Conservation (phyloP, 352 stramenopile genomes). For the Phytophthora ramorum region DNA sequence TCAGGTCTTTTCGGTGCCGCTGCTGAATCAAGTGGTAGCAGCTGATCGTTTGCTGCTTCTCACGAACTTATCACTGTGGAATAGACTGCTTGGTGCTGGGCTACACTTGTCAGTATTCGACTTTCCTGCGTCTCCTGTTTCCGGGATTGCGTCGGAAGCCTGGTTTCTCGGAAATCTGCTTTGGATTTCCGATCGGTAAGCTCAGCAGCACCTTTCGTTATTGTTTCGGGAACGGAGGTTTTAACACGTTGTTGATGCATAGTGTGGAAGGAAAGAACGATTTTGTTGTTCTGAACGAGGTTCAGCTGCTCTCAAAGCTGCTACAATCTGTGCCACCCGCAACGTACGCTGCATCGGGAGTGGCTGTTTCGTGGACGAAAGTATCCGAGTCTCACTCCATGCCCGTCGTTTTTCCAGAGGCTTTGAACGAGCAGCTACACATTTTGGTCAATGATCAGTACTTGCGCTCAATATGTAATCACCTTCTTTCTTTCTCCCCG, state of each 20-base stretch:
- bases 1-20: constrained; percentile 57
- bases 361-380: constrained; percentile 73
- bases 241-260: constrained; percentile 13
- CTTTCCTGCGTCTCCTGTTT: constrained; percentile 48
- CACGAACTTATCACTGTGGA: constrained; percentile 35
- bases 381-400: constrained; percentile 72
- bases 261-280: constrained; percentile 44
- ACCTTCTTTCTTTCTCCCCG: constrained; percentile 53
- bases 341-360: constrained; percentile 57
- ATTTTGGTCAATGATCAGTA: constrained; percentile 59
- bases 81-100: constrained; percentile 36
- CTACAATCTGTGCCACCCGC: constrained; percentile 56
- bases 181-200: constrained; percentile 55
- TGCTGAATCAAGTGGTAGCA: constrained; percentile 45
- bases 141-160: constrained; percentile 56
- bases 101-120: constrained; percentile 38
- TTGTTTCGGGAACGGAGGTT: neutral
- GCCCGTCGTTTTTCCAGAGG: constrained; percentile 64
- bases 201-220: neutral
- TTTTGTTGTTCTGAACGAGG: constrained; percentile 38
- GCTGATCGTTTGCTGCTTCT: constrained; percentile 31
- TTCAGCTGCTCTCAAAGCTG: constrained; percentile 51
- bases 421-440: constrained; percentile 58
- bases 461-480: constrained; percentile 51
- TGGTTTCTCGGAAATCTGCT: constrained; percentile 76